A percentile compares a stretch with the other conserved stretches of the same genome.
These are phyloP conservation scores for Skeletonema marinoi DNA, from an alignment of 108 stramenopile species.

Conservation along the genomic window DNA sequence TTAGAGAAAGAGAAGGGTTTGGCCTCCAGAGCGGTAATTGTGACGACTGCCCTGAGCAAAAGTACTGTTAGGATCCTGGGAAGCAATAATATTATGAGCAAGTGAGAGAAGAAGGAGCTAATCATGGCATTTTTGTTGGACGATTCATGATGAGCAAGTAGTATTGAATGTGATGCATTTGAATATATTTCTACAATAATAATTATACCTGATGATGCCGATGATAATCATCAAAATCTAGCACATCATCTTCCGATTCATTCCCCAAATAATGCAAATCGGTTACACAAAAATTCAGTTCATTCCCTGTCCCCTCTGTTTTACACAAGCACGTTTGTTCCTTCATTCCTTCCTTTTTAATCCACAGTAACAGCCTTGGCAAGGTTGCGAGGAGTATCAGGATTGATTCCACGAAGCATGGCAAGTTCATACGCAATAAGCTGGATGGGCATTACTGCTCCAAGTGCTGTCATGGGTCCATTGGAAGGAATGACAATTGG, in stretches of 20 bases:
- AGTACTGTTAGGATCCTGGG: no score
- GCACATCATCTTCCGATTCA: neutral
- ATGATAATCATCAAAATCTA: neutral
- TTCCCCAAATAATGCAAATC: neutral
- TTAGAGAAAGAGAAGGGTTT: no score
- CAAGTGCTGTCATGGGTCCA: slow-evolving; percentile 93
- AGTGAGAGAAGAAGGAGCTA: no score
- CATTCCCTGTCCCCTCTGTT: neutral
- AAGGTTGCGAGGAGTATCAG: slow-evolving; percentile 97
- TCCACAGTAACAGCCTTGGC: slow-evolving; percentile 99
- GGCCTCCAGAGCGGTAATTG: no score
- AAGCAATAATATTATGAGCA: no score
- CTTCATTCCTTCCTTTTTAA: slow-evolving; percentile 47
- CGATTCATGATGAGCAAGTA: no score
- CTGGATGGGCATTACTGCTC: slow-evolving; percentile 94
- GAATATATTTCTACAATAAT: slow-evolving; percentile 35
- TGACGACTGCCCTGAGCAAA: no score
- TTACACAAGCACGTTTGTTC: neutral
- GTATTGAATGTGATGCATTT: no score
- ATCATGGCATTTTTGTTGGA: no score
- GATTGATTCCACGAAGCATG: slow-evolving; percentile 93
- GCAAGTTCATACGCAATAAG: slow-evolving; percentile 98
- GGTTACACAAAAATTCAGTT: neutral
- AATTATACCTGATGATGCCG: neutral
- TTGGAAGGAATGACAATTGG: slow-evolving; percentile 96